Conservation (phyloP, 768 basidiomycete species). For the Collybia sordida region DNA sequence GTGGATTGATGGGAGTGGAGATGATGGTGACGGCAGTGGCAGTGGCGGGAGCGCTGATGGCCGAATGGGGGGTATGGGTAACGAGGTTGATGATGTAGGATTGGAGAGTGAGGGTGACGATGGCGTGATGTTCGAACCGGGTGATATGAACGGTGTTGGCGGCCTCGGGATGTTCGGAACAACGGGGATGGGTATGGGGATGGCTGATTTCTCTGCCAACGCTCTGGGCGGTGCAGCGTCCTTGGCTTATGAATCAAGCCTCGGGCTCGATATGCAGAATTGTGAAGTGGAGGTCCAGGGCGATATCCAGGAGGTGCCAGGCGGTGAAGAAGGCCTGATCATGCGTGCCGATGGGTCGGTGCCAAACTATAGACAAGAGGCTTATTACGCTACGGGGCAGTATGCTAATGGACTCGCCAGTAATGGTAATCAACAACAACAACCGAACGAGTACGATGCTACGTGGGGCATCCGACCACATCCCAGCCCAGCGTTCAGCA, state of each 20-base stretch:
- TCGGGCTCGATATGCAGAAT: constrained; percentile 47
- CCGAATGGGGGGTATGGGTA: constrained; percentile 17
- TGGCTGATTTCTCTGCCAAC: constrained; percentile 14
- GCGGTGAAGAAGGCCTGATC: constrained; percentile 56
- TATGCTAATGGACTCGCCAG: constrained; percentile 1
- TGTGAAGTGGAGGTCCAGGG: constrained; percentile 64
- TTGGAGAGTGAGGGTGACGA: constrained; percentile 25
- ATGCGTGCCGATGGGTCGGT: constrained; percentile 27
- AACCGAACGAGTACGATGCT: constrained; percentile 6
- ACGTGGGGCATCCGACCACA: constrained; percentile 40
- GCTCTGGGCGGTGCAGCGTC: constrained; percentile 13
- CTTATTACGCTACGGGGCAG: constrained; percentile 4
- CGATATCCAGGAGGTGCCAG: constrained; percentile 48
- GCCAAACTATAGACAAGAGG: constrained; percentile 16
- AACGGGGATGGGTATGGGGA: constrained; percentile 23
- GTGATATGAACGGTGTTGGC: constrained; percentile 11
- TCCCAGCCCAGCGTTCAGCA: constrained; percentile 41
- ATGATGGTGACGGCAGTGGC: constrained; percentile 22
- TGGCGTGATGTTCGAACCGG: constrained; percentile 19
- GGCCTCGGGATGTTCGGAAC: constrained; percentile 27
- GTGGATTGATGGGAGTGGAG: constrained; percentile 15
- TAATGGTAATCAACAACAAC: constrained; percentile 5
- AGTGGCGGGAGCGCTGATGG: constrained; percentile 20
- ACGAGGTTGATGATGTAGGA: constrained; percentile 13
- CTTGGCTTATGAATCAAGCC: constrained; percentile 3